Conservation (phyloP, 2,329 filamentous ascomycete genomes). For the Cladosporium austrohemisphaericum region DNA sequence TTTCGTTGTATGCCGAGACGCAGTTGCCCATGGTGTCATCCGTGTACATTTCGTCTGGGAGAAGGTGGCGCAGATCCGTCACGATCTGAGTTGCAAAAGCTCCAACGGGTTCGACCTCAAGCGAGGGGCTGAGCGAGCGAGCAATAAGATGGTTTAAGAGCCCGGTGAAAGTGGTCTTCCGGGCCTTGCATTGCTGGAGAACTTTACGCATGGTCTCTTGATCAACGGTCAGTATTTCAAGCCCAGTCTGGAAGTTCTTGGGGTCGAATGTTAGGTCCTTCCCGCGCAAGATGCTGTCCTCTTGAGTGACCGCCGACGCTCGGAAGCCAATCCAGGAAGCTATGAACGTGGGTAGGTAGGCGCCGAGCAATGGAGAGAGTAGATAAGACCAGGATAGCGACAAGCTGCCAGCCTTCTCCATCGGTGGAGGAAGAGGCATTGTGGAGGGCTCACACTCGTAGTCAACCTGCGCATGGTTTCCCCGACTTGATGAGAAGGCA, state of each 20-base stretch:
- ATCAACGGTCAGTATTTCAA: slow-evolving; percentile 34
- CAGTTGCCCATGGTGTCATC: slow-evolving; percentile 37
- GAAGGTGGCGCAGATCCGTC: slow-evolving; percentile 38
- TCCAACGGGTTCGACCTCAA: slow-evolving; percentile 17
- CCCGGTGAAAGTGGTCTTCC: slow-evolving; percentile 41
- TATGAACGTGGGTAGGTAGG: slow-evolving; percentile 11
- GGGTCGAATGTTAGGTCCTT: slow-evolving; percentile 5
- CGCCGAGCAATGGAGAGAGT: slow-evolving; percentile 38
- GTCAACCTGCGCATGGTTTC: not conserved
- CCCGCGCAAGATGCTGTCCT: slow-evolving; percentile 6
- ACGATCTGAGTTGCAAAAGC: slow-evolving; percentile 40
- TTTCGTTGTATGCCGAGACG: slow-evolving; percentile 25
- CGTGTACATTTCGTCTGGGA: slow-evolving; percentile 30
- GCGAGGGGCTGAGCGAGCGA: slow-evolving; percentile 36
- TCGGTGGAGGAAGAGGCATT: slow-evolving; percentile 30
- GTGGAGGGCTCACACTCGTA: slow-evolving; percentile 15
- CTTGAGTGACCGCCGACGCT: not conserved
- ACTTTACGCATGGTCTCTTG: slow-evolving; percentile 26
- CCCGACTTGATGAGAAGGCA: not conserved
- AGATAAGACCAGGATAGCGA: slow-evolving; percentile 46
- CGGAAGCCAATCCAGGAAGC: not conserved
- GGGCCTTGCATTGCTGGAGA: slow-evolving; percentile 30
- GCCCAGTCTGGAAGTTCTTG: slow-evolving; percentile 24
- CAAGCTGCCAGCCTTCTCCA: slow-evolving; percentile 39
- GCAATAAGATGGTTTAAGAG: slow-evolving; percentile 40